Percentiles rank a stretch among this genome's conserved stretches.
Evolutionary conservation across 495 filamentous ascomycete species (phyloP).

Genomic region (Aspergillus funiculosus): DNA sequence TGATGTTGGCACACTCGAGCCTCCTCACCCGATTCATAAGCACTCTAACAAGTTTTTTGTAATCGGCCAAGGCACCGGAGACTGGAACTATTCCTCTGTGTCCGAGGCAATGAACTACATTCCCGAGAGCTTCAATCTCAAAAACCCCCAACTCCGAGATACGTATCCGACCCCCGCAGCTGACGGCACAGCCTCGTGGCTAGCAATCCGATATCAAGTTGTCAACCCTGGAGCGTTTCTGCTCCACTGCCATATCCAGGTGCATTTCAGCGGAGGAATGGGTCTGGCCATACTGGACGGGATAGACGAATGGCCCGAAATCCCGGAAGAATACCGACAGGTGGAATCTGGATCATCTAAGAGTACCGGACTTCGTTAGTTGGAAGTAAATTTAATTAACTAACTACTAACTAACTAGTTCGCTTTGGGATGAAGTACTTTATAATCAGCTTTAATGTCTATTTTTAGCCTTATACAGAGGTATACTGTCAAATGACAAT

Average conservation of each 20-base stretch:
- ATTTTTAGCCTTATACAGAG: no score
- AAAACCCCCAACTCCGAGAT: constrained; percentile 49
- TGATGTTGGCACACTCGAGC: constrained; percentile 29
- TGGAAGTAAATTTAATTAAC: no score
- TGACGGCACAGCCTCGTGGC: constrained; percentile 37
- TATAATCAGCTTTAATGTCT: no score
- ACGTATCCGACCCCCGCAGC: constrained; percentile 38
- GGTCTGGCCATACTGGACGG: constrained; percentile 51
- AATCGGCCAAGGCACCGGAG: constrained; percentile 46
- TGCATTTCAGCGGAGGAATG: constrained; percentile 54
- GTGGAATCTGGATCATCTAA: neutral
- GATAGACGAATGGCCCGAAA: constrained; percentile 48
- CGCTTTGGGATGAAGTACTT: no score
- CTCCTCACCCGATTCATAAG: constrained; percentile 57
- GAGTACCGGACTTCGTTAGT: no score
- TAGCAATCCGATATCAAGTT: constrained; percentile 52
- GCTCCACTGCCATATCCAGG: constrained; percentile 57
- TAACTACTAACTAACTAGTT: no score
- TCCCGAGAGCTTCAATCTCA: constrained; percentile 50
- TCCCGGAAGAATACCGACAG: constrained; percentile 26
- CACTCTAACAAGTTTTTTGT: constrained; percentile 56
- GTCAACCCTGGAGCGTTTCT: constrained; percentile 54
- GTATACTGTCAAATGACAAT: no score
- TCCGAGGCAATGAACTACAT: constrained; percentile 43
- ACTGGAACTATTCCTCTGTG: constrained; percentile 47